Percentiles rank a stretch among this genome's conserved stretches.
Conservation (phyloP, 176 grass and related monocot species). For the Aegilops speltoides region DNA sequence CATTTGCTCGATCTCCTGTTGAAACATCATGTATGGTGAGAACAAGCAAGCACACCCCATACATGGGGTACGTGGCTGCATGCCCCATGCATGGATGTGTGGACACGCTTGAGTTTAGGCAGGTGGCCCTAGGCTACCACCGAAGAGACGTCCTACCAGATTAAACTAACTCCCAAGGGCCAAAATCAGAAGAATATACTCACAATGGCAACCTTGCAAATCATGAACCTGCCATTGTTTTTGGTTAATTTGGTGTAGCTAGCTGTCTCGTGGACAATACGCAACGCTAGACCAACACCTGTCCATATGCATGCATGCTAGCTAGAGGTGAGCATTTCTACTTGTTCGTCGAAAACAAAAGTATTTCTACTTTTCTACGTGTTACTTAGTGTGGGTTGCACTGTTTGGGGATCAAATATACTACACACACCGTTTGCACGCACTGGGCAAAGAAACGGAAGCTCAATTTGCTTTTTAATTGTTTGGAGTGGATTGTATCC, state of each 20-base stretch:
- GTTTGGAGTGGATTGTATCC: background rate
- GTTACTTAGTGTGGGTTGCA: background rate
- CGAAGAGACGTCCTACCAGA: background rate
- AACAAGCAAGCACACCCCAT: background rate
- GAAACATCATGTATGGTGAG: background rate
- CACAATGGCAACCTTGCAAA: background rate
- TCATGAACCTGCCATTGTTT: background rate
- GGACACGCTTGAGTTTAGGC: background rate
- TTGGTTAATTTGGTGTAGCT: background rate
- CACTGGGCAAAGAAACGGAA: background rate
- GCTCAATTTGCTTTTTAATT: background rate
- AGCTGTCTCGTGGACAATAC: background rate
- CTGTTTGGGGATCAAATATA: too few species aligned
- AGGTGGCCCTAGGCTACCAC: background rate
- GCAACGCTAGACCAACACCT: background rate
- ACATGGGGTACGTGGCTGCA: conserved; percentile 24
- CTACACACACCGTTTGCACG: too few species aligned
- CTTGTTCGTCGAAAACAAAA: too few species aligned
- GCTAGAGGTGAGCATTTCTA: too few species aligned
- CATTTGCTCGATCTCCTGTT: background rate
- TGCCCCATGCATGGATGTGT: background rate
- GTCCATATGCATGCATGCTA: background rate
- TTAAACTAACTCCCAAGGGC: conserved; percentile 20
- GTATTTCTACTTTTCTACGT: background rate
- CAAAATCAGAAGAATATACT: background rate